A percentile compares a stretch with the other conserved stretches of the same genome.
Conservation (phyloP, 345 rosid genomes). For the Bretschneidera sinensis region DNA sequence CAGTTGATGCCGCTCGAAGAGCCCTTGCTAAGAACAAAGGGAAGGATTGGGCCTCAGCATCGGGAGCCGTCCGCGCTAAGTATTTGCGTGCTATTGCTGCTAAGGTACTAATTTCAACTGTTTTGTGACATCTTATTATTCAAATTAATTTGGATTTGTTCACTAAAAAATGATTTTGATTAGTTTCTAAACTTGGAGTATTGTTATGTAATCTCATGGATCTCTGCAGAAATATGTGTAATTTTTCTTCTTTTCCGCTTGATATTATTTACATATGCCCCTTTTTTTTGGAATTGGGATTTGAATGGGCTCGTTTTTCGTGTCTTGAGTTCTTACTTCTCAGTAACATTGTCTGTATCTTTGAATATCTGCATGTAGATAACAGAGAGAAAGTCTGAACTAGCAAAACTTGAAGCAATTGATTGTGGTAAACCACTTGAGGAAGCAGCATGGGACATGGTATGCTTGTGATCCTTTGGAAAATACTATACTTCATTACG, state of each 20-base stretch:
- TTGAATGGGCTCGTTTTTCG: too few species aligned
- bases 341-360: too few species aligned
- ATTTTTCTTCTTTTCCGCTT: not conserved
- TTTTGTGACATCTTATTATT: too few species aligned
- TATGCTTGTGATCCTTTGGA: constrained; percentile 25
- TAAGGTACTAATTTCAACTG: constrained; percentile 41
- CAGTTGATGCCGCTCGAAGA: constrained; percentile 77
- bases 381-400: constrained; percentile 65
- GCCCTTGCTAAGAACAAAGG: constrained; percentile 79
- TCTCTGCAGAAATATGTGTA: too few species aligned
- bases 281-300: too few species aligned
- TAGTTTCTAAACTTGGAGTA: too few species aligned
- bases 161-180: too few species aligned
- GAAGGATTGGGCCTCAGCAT: constrained; percentile 66
- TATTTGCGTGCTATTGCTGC: constrained; percentile 94
- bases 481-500: constrained; percentile 1
- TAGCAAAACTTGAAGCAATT: constrained; percentile 81
- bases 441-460: constrained; percentile 94
- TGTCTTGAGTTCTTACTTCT: too few species aligned
- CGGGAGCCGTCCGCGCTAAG: constrained; percentile 86
- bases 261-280: too few species aligned
- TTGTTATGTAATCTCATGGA: not conserved
- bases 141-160: too few species aligned
- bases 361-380: constrained; percentile 38
- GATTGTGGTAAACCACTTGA: constrained; percentile 93